Conservation (phyloP, 2,329 filamentous ascomycete species). For the Clarireedia sp. region DNA sequence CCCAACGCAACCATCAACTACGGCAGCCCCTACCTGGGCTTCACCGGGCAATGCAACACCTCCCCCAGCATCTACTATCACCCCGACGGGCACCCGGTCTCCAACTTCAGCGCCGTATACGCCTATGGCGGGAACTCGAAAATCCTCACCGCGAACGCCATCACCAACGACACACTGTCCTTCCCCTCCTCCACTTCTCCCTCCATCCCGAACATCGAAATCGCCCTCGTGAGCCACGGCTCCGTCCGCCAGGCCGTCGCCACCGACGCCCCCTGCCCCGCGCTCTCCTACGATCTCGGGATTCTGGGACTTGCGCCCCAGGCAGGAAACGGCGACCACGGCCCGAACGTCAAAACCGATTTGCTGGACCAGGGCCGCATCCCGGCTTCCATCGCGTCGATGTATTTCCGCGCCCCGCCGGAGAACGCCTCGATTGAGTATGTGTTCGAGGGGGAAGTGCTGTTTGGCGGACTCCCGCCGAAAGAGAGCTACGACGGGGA, state of each 20-base stretch:
- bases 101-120: neutral
- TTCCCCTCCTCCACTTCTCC: neutral
- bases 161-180: neutral
- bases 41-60: neutral
- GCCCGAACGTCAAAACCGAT: neutral
- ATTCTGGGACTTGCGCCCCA: neutral
- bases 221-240: neutral
- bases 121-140: constrained; percentile 4
- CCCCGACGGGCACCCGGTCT: neutral
- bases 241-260: neutral
- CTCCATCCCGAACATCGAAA: neutral
- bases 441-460: neutral
- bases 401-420: neutral
- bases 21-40: neutral
- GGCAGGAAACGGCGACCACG: neutral
- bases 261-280: neutral
- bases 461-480: neutral
- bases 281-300: neutral
- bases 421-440: neutral
- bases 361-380: neutral
- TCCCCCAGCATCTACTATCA: neutral
- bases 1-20: constrained; percentile 7
- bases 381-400: neutral
- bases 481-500: neutral
- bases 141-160: neutral